phyloP scores from a whole-genome alignment of 1,284 basidiomycete species.

The Volvariella surrecta region DNA sequence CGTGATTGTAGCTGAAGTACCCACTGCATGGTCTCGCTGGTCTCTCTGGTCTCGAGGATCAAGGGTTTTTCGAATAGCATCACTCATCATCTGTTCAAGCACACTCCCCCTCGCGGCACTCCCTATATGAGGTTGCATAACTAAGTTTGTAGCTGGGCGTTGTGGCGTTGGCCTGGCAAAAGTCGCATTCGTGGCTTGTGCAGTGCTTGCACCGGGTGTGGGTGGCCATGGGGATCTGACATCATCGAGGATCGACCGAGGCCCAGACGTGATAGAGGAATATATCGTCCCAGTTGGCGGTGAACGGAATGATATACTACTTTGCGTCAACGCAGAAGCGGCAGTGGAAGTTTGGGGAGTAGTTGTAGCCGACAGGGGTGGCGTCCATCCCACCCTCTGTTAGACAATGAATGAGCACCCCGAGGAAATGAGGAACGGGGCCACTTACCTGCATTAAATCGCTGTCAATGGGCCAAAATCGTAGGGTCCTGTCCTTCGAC shows the following conservation, averaged over 20 bases:
- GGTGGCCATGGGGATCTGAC: constrained; percentile 48
- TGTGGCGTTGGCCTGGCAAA: background rate
- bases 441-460: constrained; percentile 55
- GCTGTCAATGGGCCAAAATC: constrained; percentile 83
- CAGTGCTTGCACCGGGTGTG: constrained; percentile 9
- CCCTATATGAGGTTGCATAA: constrained; percentile 12
- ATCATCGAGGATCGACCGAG: constrained; percentile 60
- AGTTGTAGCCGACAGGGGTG: constrained; percentile 13
- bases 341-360: constrained; percentile 16
- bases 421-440: background rate
- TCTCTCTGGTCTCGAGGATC: background rate
- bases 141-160: background rate
- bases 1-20: background rate
- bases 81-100: constrained; percentile 5
- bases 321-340: constrained; percentile 14
- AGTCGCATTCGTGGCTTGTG: constrained; percentile 10
- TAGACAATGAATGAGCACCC: background rate
- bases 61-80: background rate
- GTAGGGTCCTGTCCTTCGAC: constrained; percentile 90
- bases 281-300: constrained; percentile 31
- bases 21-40: background rate
- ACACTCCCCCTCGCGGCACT: constrained; percentile 9
- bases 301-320: constrained; percentile 37
- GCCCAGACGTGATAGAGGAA: constrained; percentile 48
- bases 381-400: constrained; percentile 36